A percentile compares a stretch with the other conserved stretches of the same genome.
Conservation (phyloP, 768 basidiomycete species). For the Hericium coralloides region DNA sequence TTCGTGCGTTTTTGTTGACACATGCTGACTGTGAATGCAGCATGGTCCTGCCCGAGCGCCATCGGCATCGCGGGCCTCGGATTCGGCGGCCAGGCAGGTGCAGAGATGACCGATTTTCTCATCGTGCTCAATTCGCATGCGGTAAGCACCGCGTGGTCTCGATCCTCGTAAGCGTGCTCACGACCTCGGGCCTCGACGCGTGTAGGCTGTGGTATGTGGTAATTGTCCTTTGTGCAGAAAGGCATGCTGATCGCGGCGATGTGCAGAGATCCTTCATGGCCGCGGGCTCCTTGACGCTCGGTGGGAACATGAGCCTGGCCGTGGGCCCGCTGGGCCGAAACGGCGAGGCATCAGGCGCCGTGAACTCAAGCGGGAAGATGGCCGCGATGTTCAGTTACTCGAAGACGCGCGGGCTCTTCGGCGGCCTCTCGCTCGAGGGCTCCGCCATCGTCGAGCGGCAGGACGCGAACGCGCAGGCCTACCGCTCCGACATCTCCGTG, state of each 20-base stretch:
- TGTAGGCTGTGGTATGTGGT: conserved; percentile 55
- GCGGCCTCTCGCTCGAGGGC: conserved; percentile 83
- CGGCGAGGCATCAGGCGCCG: conserved; percentile 80
- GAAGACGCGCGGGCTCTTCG: conserved; percentile 89
- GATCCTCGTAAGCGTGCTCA: neutral
- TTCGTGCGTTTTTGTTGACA: neutral
- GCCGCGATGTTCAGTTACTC: conserved; percentile 95
- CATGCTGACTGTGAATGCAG: conserved; percentile 26
- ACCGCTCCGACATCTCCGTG: conserved; percentile 61
- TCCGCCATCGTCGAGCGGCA: conserved; percentile 90
- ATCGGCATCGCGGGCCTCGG: conserved; percentile 91
- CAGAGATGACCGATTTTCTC: conserved; percentile 87
- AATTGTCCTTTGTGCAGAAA: neutral
- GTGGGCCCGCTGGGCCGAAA: conserved; percentile 91
- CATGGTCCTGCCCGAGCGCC: conserved; percentile 92
- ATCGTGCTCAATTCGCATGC: conserved; percentile 80
- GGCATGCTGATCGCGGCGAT: neutral
- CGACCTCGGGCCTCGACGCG: neutral
- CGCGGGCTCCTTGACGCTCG: conserved; percentile 82
- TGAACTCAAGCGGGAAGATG: conserved; percentile 79
- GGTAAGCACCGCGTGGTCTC: conserved; percentile 30
- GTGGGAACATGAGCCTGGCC: conserved; percentile 84
- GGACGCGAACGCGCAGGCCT: conserved; percentile 85
- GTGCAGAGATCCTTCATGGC: conserved; percentile 82
- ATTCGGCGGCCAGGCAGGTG: conserved; percentile 74